Evolutionary conservation across 73 alveolate genomes (phyloP), one percentile per base, ranked within the genome.

Genomic region (Durusdinium trenchii): DNA sequence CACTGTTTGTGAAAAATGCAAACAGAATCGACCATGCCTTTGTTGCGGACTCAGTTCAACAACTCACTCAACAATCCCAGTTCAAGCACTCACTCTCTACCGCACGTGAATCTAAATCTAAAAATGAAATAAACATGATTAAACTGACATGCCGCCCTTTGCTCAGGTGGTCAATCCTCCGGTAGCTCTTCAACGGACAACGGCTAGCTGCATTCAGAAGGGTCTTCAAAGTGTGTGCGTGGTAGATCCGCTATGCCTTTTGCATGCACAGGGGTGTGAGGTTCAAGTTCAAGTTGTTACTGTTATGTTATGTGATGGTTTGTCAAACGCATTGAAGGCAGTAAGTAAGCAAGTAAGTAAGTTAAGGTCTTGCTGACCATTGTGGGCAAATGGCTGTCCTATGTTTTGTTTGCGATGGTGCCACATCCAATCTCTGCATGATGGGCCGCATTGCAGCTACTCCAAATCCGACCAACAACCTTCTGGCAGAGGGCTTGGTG

Each of bases 371-470:
- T 14, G 69, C 93, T 1, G 14, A 28, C 38, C 5, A 20, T 7
- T 83, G 93, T 73, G 38, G 32, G 42, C 0, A 40, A 1, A 35
- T 83, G n/a, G 14, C 30, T 7, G 48, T 83, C 16, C 52, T 83
- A 38, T 50, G 71, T 48, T 83, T 83, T 40, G 93, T 83, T 35
- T 83, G 93, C 40, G 93, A 83, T 40, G 42, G 75, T 23, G 93
- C 93, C 10, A 30, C 75, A 0, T 14, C 93, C 30, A 83, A 83
- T 36, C 18, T 50, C n/a, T 30, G 75, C 48, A 83, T 83, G 93
- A 47, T 83, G 42, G 20, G 42, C 16, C 23, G 78, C 16, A 9
- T 64, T 64, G 42, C 38, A 64, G n/a, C n/a, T n/a, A n/a, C n/a
- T n/a, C n/a, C n/a, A n/a, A n/a, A n/a, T n/a, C n/a, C n/a, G n/a